These are phyloP conservation scores for Euphorbia corollata DNA, from an alignment of 441 rosid species.

Conservation along the genomic window DNA sequence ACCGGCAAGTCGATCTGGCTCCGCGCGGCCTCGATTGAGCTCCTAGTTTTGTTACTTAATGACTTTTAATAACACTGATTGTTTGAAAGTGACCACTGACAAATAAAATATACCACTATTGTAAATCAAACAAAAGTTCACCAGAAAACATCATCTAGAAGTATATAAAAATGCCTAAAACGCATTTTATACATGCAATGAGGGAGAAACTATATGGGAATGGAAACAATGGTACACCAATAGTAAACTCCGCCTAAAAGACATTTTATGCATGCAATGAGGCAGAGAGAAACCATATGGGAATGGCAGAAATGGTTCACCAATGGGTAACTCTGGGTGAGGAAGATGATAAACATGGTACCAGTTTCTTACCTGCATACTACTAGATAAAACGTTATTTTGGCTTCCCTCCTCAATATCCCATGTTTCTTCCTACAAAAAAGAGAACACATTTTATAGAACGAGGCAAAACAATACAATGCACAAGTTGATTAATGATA, in stretches of 20 bases:
- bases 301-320: background rate
- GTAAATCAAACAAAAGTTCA: background rate
- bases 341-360: background rate
- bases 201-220: background rate
- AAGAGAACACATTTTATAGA: slow-evolving; percentile 16
- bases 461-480: slow-evolving; percentile 24
- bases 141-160: background rate
- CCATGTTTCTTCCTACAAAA: slow-evolving; percentile 91
- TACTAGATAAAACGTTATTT: slow-evolving; percentile 87
- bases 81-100: background rate
- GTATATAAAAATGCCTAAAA: background rate
- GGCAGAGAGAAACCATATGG: background rate
- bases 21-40: too few species aligned
- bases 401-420: slow-evolving; percentile 97
- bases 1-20: too few species aligned
- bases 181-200: background rate
- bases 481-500: slow-evolving; percentile 14
- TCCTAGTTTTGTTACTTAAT: too few species aligned
- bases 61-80: too few species aligned
- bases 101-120: background rate
- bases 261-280: background rate
- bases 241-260: too few species aligned
- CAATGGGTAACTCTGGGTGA: background rate
- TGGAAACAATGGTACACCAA: too few species aligned
- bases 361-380: slow-evolving; percentile 71